Percentiles rank a stretch among this genome's conserved stretches.
Evolutionary conservation across 148 eudicot species (phyloP).

Genomic region (Diospyros kaki): DNA sequence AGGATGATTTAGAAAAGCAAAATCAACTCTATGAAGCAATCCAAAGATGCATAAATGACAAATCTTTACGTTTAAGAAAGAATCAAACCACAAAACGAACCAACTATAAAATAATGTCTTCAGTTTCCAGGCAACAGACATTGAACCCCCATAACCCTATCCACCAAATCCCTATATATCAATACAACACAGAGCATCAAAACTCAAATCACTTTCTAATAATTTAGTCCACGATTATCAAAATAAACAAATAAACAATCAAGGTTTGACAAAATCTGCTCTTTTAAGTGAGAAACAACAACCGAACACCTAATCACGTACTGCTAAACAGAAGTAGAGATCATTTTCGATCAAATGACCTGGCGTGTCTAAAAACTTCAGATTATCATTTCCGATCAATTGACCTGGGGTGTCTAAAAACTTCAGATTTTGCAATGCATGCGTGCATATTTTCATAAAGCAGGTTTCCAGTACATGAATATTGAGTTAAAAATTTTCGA

Average conservation of each 20-base stretch:
- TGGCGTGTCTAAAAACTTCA: too few species aligned
- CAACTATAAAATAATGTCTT: neutral
- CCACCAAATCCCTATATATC: neutral
- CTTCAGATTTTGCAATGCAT: too few species aligned
- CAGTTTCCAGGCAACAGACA: neutral
- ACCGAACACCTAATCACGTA: too few species aligned
- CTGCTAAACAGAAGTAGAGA: too few species aligned
- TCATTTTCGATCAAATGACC: too few species aligned
- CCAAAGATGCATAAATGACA: neutral
- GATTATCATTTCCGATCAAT: too few species aligned
- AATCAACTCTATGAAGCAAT: neutral
- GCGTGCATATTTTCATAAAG: too few species aligned
- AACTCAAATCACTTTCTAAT: neutral
- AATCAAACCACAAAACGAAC: neutral
- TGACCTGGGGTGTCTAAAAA: too few species aligned
- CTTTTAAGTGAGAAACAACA: neutral
- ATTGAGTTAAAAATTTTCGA: neutral
- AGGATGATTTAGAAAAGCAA: too few species aligned
- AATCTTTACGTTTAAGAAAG: neutral
- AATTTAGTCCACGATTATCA: neutral
- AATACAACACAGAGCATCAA: too few species aligned
- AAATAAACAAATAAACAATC: neutral
- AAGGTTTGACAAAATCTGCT: neutral
- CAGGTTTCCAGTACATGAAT: neutral
- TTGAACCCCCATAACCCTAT: neutral